Percentiles rank a stretch among this genome's conserved stretches.
Conservation (phyloP, 2,329 filamentous ascomycete genomes). For the Zymoseptoria passerinii region DNA sequence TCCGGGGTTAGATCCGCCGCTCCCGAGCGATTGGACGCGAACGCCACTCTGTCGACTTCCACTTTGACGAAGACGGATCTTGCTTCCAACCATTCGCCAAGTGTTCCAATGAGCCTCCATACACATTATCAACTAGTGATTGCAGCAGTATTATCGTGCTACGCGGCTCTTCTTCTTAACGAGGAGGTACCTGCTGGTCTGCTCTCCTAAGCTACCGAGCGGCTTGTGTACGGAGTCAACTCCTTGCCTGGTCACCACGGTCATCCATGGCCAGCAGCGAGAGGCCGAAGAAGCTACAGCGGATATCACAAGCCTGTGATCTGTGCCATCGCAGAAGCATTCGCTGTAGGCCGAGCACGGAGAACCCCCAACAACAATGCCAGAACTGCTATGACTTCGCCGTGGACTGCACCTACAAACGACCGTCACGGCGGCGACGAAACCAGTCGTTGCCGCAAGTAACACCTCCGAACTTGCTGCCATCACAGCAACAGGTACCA, state of each 20-base stretch:
- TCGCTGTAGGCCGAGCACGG: slow-evolving; percentile 34
- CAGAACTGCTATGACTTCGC: slow-evolving; percentile 46
- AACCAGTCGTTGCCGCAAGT: slow-evolving; percentile 15
- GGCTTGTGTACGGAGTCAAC: slow-evolving; percentile 1
- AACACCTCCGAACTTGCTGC: slow-evolving; percentile 19
- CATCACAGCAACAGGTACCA: slow-evolving; percentile 12
- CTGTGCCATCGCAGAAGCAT: slow-evolving; percentile 45
- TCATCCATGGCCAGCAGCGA: slow-evolving; percentile 13
- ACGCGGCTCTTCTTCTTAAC: background rate
- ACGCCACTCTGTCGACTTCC: background rate
- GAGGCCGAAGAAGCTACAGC: slow-evolving; percentile 30
- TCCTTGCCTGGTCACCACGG: slow-evolving; percentile 2
- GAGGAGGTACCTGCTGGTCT: background rate
- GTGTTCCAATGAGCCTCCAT: background rate
- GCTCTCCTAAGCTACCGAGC: slow-evolving; percentile 1
- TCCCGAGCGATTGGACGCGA: background rate
- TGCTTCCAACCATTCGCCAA: background rate
- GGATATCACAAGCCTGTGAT: slow-evolving; percentile 36
- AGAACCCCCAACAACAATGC: slow-evolving; percentile 33
- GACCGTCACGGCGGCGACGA: slow-evolving; percentile 34
- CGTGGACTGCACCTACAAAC: slow-evolving; percentile 42
- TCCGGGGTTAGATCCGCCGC: background rate
- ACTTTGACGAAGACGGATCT: background rate
- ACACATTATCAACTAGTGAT: background rate
- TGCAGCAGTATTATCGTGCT: background rate